Percentiles rank a stretch among this genome's conserved stretches.
These are phyloP conservation scores for Calvatia gigantea DNA, from an alignment of 768 basidiomycete species.

Conservation along the genomic window DNA sequence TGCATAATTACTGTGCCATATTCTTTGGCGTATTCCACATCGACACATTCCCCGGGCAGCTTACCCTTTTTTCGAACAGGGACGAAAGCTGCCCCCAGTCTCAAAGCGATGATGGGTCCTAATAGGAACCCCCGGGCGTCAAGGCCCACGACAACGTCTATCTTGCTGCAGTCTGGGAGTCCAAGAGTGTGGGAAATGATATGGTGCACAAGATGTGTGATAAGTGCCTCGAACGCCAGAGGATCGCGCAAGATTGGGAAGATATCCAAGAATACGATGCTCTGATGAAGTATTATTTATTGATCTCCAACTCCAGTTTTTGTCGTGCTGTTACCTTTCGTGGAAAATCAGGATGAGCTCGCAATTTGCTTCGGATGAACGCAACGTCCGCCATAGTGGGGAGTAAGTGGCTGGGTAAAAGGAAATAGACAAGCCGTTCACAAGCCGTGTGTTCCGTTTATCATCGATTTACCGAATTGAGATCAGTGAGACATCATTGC, in stretches of 20 bases:
- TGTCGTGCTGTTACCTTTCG: conserved; percentile 61
- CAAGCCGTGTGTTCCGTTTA: background rate
- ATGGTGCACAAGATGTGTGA: conserved; percentile 85
- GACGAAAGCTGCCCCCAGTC: conserved; percentile 92
- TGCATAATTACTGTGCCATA: conserved; percentile 69
- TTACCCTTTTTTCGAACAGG: conserved; percentile 94
- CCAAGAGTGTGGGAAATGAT: conserved; percentile 76
- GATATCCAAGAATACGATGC: conserved; percentile 90
- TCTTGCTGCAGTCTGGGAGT: conserved; percentile 54
- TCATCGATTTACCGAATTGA: background rate
- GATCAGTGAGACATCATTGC: background rate
- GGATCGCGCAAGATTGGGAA: conserved; percentile 91
- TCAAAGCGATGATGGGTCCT: conserved; percentile 87
- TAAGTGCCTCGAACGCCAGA: conserved; percentile 82
- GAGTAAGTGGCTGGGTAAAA: too few relatives aligned
- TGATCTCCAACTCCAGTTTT: background rate
- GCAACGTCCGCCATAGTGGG: conserved; percentile 70
- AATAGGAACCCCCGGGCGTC: conserved; percentile 96
- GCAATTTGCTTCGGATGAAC: conserved; percentile 59
- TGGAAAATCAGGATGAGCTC: conserved; percentile 74
- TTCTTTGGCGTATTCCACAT: conserved; percentile 84
- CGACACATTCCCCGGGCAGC: conserved; percentile 82
- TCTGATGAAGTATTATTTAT: conserved; percentile 39
- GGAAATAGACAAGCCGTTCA: too few relatives aligned
- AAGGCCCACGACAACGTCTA: conserved; percentile 92